phyloP scores from a whole-genome alignment of 768 basidiomycete genomes.

The Symmetrospora coprosmae region DNA sequence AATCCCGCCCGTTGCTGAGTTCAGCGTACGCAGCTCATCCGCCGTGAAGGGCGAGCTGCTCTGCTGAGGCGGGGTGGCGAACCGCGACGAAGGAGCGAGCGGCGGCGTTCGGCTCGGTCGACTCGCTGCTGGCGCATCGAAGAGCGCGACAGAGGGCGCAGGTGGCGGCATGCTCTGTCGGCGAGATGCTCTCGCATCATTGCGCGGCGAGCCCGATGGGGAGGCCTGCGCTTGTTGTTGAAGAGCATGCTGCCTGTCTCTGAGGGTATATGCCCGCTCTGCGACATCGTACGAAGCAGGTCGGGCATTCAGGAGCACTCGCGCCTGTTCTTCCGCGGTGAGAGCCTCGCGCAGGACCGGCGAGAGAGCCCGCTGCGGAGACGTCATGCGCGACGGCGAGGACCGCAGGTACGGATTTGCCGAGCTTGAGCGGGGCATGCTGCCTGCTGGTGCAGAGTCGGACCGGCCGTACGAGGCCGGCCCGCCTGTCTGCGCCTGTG shows the following conservation, averaged over 20 bases:
- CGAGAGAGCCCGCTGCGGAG: background rate
- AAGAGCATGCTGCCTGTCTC: background rate
- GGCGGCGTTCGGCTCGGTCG: no score
- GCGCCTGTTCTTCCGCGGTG: conserved; percentile 9
- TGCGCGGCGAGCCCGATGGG: background rate
- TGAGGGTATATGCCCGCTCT: background rate
- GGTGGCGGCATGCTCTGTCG: conserved; percentile 11
- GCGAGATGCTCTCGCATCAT: no score
- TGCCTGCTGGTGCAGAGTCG: no score
- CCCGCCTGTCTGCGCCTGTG: no score
- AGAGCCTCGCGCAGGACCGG: background rate
- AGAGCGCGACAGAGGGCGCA: background rate
- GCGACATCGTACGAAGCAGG: conserved; percentile 6
- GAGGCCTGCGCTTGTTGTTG: background rate
- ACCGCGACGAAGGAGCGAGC: background rate
- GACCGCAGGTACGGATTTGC: no score
- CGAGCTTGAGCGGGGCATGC: no score
- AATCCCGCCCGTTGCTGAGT: background rate
- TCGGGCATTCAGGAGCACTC: background rate
- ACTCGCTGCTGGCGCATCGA: background rate
- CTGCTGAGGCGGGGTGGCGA: background rate
- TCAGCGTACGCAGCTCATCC: no score
- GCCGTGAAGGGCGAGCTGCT: conserved; percentile 1
- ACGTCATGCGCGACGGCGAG: no score
- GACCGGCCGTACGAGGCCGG: no score